Evolutionary conservation across 176 grass and related monocot species (phyloP).

Genomic region (Oryza brachyantha): DNA sequence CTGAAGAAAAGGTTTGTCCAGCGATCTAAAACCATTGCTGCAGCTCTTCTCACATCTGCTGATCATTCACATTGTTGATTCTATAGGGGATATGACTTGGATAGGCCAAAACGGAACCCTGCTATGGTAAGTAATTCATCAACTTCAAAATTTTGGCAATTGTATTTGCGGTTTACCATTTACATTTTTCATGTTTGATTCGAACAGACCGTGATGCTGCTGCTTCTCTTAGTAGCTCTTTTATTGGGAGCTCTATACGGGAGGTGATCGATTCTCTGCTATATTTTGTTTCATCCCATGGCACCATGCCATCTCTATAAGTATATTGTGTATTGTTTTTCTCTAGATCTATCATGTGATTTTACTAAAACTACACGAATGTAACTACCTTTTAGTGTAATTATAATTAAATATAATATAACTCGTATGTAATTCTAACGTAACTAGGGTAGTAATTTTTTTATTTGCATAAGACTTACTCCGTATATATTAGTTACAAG

Average conservation of each 20-base stretch:
- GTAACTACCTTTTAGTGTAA: too few relatives aligned
- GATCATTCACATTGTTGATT: neutral
- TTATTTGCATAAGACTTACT: too few relatives aligned
- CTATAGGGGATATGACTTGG: conserved; percentile 36
- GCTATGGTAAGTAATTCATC: conserved; percentile 31
- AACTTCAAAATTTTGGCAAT: neutral
- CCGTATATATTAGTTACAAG: too few relatives aligned
- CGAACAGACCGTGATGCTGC: conserved; percentile 33
- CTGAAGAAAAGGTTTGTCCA: conserved; percentile 52
- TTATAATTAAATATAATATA: too few relatives aligned
- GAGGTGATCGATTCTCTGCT: neutral
- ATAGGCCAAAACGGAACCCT: conserved; percentile 17
- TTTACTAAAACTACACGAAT: too few relatives aligned
- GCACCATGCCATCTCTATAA: neutral
- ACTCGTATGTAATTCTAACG: too few relatives aligned
- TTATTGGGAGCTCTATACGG: conserved; percentile 18
- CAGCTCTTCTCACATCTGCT: neutral
- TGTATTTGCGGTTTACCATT: neutral
- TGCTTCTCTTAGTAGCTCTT: conserved; percentile 42
- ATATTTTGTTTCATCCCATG: neutral
- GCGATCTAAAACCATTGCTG: conserved; percentile 15
- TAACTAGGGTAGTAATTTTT: too few relatives aligned
- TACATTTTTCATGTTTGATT: neutral
- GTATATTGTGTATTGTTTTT: neutral
- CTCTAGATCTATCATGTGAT: too few relatives aligned